Evolutionary conservation across 352 stramenopile genomes (phyloP).

Genomic region (Phytophthora chlamydospora): DNA sequence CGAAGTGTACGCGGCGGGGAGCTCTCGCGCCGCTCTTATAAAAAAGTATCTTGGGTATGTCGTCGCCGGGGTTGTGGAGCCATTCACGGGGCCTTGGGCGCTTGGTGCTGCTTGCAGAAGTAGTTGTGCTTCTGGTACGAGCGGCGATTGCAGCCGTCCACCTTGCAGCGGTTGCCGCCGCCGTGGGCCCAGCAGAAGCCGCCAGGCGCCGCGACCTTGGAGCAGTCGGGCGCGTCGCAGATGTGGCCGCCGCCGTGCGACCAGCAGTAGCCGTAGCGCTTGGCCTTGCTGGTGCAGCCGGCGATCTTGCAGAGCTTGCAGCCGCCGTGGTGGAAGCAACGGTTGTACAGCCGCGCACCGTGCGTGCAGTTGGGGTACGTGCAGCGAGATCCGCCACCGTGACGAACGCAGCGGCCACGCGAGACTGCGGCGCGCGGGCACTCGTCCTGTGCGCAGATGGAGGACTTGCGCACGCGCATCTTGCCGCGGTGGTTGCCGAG

Average conservation of each 20-base stretch:
- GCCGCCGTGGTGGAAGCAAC: constrained; percentile 71
- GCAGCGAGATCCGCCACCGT: constrained; percentile 61
- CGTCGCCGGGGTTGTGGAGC: not conserved
- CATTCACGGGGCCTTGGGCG: constrained; percentile 21
- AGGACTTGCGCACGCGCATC: constrained; percentile 70
- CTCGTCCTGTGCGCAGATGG: constrained; percentile 60
- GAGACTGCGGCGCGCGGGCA: constrained; percentile 61
- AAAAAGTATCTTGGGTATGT: constrained; percentile 8
- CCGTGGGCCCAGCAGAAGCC: constrained; percentile 78
- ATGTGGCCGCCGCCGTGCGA: constrained; percentile 69
- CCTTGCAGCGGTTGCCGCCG: constrained; percentile 71
- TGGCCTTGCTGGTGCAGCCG: constrained; percentile 70
- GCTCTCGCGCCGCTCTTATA: constrained; percentile 17
- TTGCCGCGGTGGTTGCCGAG: constrained; percentile 68
- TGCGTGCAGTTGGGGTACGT: constrained; percentile 67
- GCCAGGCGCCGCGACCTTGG: constrained; percentile 67
- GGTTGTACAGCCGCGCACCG: constrained; percentile 63
- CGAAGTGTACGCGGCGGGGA: constrained; percentile 13
- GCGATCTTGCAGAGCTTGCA: constrained; percentile 69
- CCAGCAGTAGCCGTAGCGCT: constrained; percentile 79
- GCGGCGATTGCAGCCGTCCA: constrained; percentile 71
- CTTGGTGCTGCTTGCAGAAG: constrained; percentile 69
- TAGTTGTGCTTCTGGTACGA: constrained; percentile 76
- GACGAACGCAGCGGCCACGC: constrained; percentile 56
- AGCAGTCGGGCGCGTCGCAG: constrained; percentile 55